These are phyloP conservation scores for Rickenella mellea DNA, from an alignment of 768 basidiomycete genomes.

Conservation along the genomic window DNA sequence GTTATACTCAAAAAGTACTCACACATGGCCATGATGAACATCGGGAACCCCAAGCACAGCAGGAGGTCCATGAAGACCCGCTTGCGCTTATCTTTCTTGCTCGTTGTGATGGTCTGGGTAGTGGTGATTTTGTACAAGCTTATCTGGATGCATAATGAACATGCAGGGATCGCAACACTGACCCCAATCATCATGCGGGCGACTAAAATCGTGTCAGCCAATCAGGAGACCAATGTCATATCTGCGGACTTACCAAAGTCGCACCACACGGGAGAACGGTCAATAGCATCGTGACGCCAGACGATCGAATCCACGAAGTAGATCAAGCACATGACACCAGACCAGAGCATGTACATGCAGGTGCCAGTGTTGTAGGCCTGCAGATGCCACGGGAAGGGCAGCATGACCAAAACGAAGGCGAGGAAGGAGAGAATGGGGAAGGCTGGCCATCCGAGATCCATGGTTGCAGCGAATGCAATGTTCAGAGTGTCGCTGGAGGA, in stretches of 20 bases:
- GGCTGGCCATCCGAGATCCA: too few relatives aligned
- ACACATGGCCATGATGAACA: conserved; percentile 38
- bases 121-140: conserved; percentile 40
- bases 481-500: too few relatives aligned
- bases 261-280: conserved; percentile 37
- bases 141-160: conserved; percentile 37
- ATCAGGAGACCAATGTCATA: too few relatives aligned
- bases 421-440: background rate
- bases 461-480: too few relatives aligned
- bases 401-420: background rate
- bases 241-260: conserved; percentile 42
- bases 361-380: background rate
- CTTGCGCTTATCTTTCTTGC: conserved; percentile 33
- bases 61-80: conserved; percentile 33
- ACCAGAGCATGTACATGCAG: background rate
- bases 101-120: conserved; percentile 40
- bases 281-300: conserved; percentile 22
- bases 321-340: conserved; percentile 13
- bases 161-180: conserved; percentile 26
- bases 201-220: conserved; percentile 16
- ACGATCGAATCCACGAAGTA: conserved; percentile 25
- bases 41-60: conserved; percentile 37
- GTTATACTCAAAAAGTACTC: too few relatives aligned
- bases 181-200: conserved; percentile 25
- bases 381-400: background rate